Percentiles rank a stretch among this genome's conserved stretches.
Evolutionary conservation across 1,284 basidiomycete genomes (phyloP).

Genomic region (Dichomitus squalens): DNA sequence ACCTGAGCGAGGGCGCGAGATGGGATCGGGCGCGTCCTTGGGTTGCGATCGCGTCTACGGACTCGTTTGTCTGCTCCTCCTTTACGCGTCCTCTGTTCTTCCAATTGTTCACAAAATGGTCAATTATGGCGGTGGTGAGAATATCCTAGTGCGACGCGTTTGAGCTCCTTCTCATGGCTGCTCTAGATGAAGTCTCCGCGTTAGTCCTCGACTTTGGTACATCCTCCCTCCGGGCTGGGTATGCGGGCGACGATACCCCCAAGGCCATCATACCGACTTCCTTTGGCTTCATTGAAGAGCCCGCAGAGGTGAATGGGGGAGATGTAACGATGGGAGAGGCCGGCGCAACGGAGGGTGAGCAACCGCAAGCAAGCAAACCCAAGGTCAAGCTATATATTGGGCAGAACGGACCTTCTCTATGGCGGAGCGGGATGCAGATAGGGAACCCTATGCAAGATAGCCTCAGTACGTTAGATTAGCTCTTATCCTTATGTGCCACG

Average conservation of each 20-base stretch:
- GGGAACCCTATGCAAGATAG: conserved; percentile 86
- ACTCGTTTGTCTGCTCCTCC: conserved; percentile 18
- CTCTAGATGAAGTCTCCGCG: conserved; percentile 89
- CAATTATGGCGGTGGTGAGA: conserved; percentile 71
- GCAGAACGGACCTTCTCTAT: conserved; percentile 91
- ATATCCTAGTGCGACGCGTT: not conserved
- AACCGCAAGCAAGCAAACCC: conserved; percentile 21
- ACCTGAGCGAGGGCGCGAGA: conserved; percentile 28
- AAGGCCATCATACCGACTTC: conserved; percentile 90
- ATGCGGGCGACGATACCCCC: conserved; percentile 96
- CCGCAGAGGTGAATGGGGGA: conserved; percentile 34
- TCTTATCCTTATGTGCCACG: not conserved
- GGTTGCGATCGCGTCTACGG: conserved; percentile 11
- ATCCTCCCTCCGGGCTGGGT: conserved; percentile 89
- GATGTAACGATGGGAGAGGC: conserved; percentile 63
- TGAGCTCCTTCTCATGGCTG: not conserved
- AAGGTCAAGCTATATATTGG: conserved; percentile 82
- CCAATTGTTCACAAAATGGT: conserved; percentile 49
- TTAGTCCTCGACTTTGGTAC: conserved; percentile 95
- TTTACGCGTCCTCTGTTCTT: conserved; percentile 30
- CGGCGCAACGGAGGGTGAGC: conserved; percentile 36
- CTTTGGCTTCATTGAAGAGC: conserved; percentile 70
- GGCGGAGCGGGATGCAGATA: conserved; percentile 88
- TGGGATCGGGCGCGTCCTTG: conserved; percentile 33
- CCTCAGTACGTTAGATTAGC: conserved; percentile 63